phyloP scores from a whole-genome alignment of 208 protist species.

The Crithidia sp. region DNA sequence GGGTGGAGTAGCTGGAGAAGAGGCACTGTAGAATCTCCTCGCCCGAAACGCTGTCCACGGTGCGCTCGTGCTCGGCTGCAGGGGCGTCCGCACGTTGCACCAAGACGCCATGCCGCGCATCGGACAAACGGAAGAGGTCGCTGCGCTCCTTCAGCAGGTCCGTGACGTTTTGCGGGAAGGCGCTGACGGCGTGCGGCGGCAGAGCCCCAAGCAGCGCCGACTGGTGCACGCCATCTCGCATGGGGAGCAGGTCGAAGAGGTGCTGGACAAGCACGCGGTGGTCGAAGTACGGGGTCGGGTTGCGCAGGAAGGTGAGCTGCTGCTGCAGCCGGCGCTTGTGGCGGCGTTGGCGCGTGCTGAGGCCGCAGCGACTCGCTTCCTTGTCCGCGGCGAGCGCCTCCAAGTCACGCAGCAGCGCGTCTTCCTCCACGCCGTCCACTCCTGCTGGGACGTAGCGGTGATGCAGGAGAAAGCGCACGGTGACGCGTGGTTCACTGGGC shows the following conservation, averaged over 20 bases:
- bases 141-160: constrained; percentile 22
- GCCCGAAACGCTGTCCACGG: constrained; percentile 37
- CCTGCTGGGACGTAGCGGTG: constrained; percentile 34
- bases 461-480: constrained; percentile 56
- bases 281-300: constrained; percentile 76
- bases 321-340: constrained; percentile 51
- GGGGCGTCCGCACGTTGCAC: constrained; percentile 80
- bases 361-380: constrained; percentile 30
- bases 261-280: constrained; percentile 71
- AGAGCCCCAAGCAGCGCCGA: constrained; percentile 34
- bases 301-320: constrained; percentile 62
- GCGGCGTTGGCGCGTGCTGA: constrained; percentile 34
- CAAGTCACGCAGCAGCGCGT: constrained; percentile 20
- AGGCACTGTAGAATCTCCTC: constrained; percentile 81
- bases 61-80: not conserved
- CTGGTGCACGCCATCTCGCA: constrained; percentile 33
- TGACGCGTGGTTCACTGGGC: constrained; percentile 18
- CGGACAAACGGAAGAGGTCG: constrained; percentile 33
- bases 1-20: constrained; percentile 60
- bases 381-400: constrained; percentile 42
- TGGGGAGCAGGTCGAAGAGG: constrained; percentile 76
- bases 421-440: constrained; percentile 17
- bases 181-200: constrained; percentile 29
- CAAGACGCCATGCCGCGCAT: constrained; percentile 41
- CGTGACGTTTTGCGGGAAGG: constrained; percentile 33